A percentile compares a stretch with the other conserved stretches of the same genome.
phyloP scores from a whole-genome alignment of 805 yeast species.

The Torulaspora maleeae region DNA sequence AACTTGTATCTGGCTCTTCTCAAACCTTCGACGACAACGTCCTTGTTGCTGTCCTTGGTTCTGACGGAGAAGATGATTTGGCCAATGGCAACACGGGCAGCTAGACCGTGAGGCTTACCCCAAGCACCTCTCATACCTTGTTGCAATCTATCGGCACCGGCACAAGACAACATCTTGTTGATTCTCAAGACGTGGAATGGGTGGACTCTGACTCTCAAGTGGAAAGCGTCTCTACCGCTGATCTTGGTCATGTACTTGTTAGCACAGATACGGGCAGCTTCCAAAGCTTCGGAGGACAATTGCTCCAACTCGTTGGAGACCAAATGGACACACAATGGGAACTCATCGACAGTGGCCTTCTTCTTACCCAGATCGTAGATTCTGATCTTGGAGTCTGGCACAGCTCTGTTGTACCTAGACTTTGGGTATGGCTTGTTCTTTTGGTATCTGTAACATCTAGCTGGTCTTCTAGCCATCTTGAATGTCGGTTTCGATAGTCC shows the following conservation, averaged over 20 bases:
- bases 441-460: slow-evolving; percentile 99
- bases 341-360: slow-evolving; percentile 99
- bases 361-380: slow-evolving; percentile 99
- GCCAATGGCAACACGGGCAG: slow-evolving; percentile 98
- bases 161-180: slow-evolving; percentile 99
- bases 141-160: slow-evolving; percentile 99
- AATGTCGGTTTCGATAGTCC: slow-evolving; percentile 19
- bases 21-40: slow-evolving; percentile 95
- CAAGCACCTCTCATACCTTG: slow-evolving; percentile 99
- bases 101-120: slow-evolving; percentile 99
- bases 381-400: slow-evolving; percentile 99
- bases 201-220: slow-evolving; percentile 99
- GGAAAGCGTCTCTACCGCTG: slow-evolving; percentile 99
- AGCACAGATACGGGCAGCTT: slow-evolving; percentile 99
- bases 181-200: slow-evolving; percentile 99
- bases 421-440: slow-evolving; percentile 99
- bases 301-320: slow-evolving; percentile 99
- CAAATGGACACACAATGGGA: slow-evolving; percentile 98
- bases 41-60: slow-evolving; percentile 98
- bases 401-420: slow-evolving; percentile 99
- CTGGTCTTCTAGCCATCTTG: slow-evolving; percentile 99
- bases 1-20: slow-evolving; percentile 99
- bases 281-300: slow-evolving; percentile 98
- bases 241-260: slow-evolving; percentile 98
- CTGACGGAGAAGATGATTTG: slow-evolving; percentile 97